These are phyloP conservation scores for Letharia lupina DNA, from an alignment of 495 filamentous ascomycete genomes.

Conservation along the genomic window DNA sequence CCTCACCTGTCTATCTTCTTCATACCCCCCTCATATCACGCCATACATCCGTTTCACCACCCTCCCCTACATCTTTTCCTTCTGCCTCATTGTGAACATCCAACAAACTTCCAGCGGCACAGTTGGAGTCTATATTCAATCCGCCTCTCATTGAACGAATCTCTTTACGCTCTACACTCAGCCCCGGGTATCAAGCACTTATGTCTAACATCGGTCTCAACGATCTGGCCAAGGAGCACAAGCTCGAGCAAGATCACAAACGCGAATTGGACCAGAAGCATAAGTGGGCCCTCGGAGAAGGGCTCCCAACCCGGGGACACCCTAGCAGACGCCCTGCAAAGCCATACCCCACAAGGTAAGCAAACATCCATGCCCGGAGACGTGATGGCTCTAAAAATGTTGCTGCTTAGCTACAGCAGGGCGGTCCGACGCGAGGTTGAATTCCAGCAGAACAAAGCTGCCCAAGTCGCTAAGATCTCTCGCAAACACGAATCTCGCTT, in stretches of 20 bases:
- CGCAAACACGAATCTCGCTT: conserved; percentile 33
- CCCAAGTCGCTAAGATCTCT: conserved; percentile 30
- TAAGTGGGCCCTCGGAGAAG: conserved; percentile 46
- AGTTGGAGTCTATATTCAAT: neutral
- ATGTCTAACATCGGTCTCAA: conserved; percentile 20
- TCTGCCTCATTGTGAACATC: neutral
- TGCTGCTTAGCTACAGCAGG: conserved; percentile 7
- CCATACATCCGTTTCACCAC: neutral
- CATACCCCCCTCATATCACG: conserved; percentile 3
- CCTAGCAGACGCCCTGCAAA: conserved; percentile 30
- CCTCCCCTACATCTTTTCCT: neutral
- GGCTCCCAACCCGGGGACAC: conserved; percentile 13
- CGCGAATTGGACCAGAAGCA: conserved; percentile 45
- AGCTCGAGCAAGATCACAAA: conserved; percentile 44
- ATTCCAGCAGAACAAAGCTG: conserved; percentile 29
- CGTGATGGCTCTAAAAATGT: conserved; percentile 11
- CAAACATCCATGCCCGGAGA: neutral
- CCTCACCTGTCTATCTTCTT: conserved; percentile 3
- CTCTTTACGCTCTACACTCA: neutral
- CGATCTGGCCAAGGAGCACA: conserved; percentile 28
- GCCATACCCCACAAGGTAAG: conserved; percentile 23
- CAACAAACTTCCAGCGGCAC: neutral
- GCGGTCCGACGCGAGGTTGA: conserved; percentile 28
- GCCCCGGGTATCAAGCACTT: conserved; percentile 9
- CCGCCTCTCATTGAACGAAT: neutral